Evolutionary conservation across 2,329 filamentous ascomycete species (phyloP), one percentile per base, ranked within the genome.

Genomic region (Pseudocercospora crystallina): DNA sequence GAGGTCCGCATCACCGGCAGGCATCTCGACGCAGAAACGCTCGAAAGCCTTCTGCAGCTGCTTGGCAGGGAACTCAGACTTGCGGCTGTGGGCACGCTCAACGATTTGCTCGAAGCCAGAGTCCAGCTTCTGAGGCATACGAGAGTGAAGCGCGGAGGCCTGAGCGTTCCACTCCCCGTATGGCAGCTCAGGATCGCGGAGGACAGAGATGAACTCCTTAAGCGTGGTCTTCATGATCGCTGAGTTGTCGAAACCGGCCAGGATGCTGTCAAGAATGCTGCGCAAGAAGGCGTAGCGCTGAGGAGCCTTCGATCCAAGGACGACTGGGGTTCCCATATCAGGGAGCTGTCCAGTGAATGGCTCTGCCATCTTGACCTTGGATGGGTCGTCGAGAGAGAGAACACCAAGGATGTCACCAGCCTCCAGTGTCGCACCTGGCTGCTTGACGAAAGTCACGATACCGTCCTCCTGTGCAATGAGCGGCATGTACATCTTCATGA

Each of bases 401-500:
- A 99, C 96, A 76, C 91, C 94, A n/a, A 99, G 83, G 54, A 99
- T 97, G 69, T 99, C 94, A 72, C 94, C 94, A 68, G 94, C 94
- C 72, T 97, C 91, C 41, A 99, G 87, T 13, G 90, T 95, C n/a
- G 94, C 89, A 71, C 94, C 94, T 57, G 94, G 94, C 76, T 97
- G 94, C 83, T 99, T 99, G 80, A 99, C 96, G 65, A 99, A 83
- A 76, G 96, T 94, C 49, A 99, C 92, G 47, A 95, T 82, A 78
- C 94, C 94, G 64, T 96, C 94, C 72, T 99, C 94, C 69, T 91
- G 87, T 2, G 94, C 89, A 55, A 99, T 82, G 48, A 99, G 80
- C 66, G 94, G 94, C 94, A 99, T 99, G 81, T 97, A 97, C 94
- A 99, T 99, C 82, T 99, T 99, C 94, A 99, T 99, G 74, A 99